Evolutionary conservation across 2,329 filamentous ascomycete species (phyloP).

Genomic region (Penicillium sp.): DNA sequence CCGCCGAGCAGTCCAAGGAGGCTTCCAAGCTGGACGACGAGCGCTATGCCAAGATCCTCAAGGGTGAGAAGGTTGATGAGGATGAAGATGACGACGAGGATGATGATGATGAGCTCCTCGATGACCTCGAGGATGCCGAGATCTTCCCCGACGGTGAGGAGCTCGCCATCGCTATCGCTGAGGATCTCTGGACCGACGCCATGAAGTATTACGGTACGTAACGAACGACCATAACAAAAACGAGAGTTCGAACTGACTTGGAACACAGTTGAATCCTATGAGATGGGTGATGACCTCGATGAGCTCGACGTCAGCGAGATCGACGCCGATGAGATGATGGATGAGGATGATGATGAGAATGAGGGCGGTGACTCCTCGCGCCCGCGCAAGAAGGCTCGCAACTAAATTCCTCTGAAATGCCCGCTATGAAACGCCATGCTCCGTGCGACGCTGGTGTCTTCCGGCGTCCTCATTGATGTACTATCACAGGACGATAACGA

Average conservation of each 20-base stretch:
- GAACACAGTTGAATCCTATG: conserved; percentile 65
- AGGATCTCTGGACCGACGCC: conserved; percentile 85
- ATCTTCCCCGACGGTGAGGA: conserved; percentile 87
- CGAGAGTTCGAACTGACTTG: conserved; percentile 36
- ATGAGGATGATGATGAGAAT: conserved; percentile 27
- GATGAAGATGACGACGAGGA: conserved; percentile 41
- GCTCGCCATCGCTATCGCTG: conserved; percentile 73
- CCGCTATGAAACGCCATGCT: conserved; percentile 19
- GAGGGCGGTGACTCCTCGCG: conserved; percentile 49
- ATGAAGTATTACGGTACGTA: conserved; percentile 86
- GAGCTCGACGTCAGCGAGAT: conserved; percentile 58
- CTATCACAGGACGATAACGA: conserved; percentile 65
- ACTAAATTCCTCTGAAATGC: conserved; percentile 23
- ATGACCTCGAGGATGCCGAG: conserved; percentile 69
- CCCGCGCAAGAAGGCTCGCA: conserved; percentile 44
- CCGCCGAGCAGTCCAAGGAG: conserved; percentile 67
- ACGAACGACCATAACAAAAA: neutral
- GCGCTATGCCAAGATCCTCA: conserved; percentile 50
- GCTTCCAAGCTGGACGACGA: conserved; percentile 62
- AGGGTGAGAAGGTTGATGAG: conserved; percentile 52
- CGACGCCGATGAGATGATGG: conserved; percentile 33
- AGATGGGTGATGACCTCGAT: conserved; percentile 59
- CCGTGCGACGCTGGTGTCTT: conserved; percentile 19
- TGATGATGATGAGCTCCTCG: conserved; percentile 52
- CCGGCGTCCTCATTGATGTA: conserved; percentile 21